Conservation (phyloP, 2,329 filamentous ascomycete species). For the Harringtonia lauricola region DNA sequence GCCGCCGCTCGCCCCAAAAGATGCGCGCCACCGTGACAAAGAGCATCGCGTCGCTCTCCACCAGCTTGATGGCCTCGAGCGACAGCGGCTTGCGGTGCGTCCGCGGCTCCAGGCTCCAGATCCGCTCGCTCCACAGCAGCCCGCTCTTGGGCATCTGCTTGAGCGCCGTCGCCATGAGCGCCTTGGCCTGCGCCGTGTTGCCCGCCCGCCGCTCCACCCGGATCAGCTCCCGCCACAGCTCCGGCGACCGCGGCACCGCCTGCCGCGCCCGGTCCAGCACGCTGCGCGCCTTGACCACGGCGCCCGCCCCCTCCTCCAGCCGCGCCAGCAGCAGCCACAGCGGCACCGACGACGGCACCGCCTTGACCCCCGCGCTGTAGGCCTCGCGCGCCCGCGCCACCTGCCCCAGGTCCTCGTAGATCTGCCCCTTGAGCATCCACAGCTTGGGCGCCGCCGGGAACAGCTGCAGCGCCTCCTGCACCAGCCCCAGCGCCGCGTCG, state of each 20-base stretch:
- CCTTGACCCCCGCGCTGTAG: slow-evolving; percentile 78
- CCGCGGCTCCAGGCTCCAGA: slow-evolving; percentile 85
- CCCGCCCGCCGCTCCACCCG: slow-evolving; percentile 81
- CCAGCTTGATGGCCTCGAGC: slow-evolving; percentile 92
- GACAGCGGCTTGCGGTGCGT: slow-evolving; percentile 87
- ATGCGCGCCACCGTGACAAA: slow-evolving; percentile 90
- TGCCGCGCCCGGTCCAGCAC: slow-evolving; percentile 86
- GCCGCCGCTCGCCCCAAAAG: slow-evolving; percentile 85
- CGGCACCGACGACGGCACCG: slow-evolving; percentile 71
- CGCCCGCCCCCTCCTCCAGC: slow-evolving; percentile 75
- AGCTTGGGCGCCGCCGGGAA: slow-evolving; percentile 82
- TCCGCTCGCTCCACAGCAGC: slow-evolving; percentile 84
- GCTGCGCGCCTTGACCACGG: slow-evolving; percentile 83
- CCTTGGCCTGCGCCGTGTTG: slow-evolving; percentile 74
- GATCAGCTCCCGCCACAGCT: slow-evolving; percentile 89
- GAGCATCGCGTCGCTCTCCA: slow-evolving; percentile 80
- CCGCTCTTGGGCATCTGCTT: slow-evolving; percentile 86
- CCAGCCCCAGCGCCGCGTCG: slow-evolving; percentile 76
- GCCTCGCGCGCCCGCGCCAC: slow-evolving; percentile 79
- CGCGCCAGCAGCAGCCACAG: slow-evolving; percentile 85
- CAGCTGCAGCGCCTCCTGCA: slow-evolving; percentile 72
- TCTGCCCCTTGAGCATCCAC: slow-evolving; percentile 98
- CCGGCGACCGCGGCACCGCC: slow-evolving; percentile 71
- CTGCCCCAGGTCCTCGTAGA: slow-evolving; percentile 78
- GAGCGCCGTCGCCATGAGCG: slow-evolving; percentile 84